These are phyloP conservation scores for Rutstroemia sp. DNA, from an alignment of 2,329 filamentous ascomycete genomes.

Conservation along the genomic window DNA sequence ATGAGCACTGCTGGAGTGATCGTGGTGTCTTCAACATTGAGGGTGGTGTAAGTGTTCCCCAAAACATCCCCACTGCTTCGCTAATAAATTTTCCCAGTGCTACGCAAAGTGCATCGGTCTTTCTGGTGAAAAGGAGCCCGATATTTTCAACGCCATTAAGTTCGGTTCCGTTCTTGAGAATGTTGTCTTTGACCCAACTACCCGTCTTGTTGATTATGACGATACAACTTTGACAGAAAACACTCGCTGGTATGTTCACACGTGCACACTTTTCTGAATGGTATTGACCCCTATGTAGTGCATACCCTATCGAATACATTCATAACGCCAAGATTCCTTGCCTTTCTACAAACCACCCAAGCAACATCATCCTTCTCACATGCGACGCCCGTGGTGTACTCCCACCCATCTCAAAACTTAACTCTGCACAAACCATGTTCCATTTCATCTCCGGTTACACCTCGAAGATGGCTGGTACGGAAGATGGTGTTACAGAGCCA, in stretches of 20 bases:
- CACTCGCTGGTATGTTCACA: conserved; percentile 60
- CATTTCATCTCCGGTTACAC: conserved; percentile 99
- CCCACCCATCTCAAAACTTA: conserved; percentile 95
- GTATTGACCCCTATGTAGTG: conserved; percentile 32
- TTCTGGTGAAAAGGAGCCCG: conserved; percentile 96
- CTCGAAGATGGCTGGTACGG: conserved; percentile 99
- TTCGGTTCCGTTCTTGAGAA: conserved; percentile 98
- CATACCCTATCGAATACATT: conserved; percentile 99
- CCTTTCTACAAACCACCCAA: conserved; percentile 77
- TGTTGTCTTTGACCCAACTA: conserved; percentile 90
- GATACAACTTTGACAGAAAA: conserved; percentile 94
- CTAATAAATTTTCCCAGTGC: conserved; percentile 42
- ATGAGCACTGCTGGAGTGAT: conserved; percentile 99
- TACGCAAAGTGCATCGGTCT: conserved; percentile 99
- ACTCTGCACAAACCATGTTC: conserved; percentile 96
- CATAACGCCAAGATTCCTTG: conserved; percentile 98
- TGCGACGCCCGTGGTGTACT: conserved; percentile 97
- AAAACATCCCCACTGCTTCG: background rate
- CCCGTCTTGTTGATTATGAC: conserved; percentile 90
- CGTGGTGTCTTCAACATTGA: conserved; percentile 98
- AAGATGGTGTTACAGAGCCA: conserved; percentile 93
- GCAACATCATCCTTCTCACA: conserved; percentile 96
- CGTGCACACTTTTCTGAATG: background rate
- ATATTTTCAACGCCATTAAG: conserved; percentile 92
- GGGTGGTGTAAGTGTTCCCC: conserved; percentile 54